Base-by-base conservation (phyloP, 2,329 filamentous ascomycete genomes). In the Aspergillus sp. region DNA sequence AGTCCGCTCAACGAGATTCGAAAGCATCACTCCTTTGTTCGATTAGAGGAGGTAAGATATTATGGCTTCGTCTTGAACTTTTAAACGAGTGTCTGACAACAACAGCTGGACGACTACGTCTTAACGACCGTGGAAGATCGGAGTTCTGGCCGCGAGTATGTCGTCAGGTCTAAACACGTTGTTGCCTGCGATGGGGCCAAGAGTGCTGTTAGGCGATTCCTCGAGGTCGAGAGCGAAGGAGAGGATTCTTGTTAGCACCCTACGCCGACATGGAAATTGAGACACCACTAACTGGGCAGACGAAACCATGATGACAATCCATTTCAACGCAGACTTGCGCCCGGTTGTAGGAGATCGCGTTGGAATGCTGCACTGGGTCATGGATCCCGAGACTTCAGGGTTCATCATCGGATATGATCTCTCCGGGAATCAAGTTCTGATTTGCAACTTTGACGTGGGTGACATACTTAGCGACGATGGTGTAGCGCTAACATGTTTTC, bases 221-320 rank as follows among this genome's bases (percentile, higher is more conserved):
- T 80, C 1, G 71, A 70, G 0, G 74, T 80, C 11, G 70, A 76
- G 28, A 74, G 71, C 46, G 78, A 81, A n/a, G 79, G 78, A 43
- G 79, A 80, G 61, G 77, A 79, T 52, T 75, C 77, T 30, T 79
- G 78, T 77, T 64, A 69, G 74, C 41, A 17, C 15, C 41, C 19
- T 13, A n/a, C 9, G 3, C 8, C 11, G 11, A 15, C 15, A 31
- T 1, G 17, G 30, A 9, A 6, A 6, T 28, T 48, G 13, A 47
- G 8, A 23, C 8, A 31, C 9, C 7, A 49, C 45, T 49, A 4
- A 57, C 46, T 13, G 25, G 17, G 17, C 34, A 79, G 77, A 78
- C 43, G 78, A 80, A 58, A 80, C 77, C 0, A 81, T 81, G 79
- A 81, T 81, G 79, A 81, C 79, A 0, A 81, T 81, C 15, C 79